phyloP scores from a whole-genome alignment of 345 rosid species.

The Populus davidiana region DNA sequence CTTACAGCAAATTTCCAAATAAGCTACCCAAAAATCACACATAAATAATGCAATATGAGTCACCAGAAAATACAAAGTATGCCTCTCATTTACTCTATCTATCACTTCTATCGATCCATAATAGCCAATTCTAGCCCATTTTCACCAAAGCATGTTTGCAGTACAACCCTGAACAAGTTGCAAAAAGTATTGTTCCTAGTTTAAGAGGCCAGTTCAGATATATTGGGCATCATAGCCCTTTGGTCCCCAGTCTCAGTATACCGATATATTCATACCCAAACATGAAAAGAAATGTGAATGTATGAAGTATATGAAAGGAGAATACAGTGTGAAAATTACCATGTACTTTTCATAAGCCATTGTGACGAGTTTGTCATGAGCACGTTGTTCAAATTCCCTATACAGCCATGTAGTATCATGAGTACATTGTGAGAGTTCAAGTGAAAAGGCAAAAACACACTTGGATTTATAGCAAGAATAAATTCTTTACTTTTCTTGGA shows the following conservation, averaged over 20 bases:
- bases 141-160: not conserved
- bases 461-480: constrained; percentile 17
- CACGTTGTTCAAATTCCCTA: constrained; percentile 72
- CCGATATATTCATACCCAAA: not conserved
- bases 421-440: not conserved
- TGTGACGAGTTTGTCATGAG: constrained; percentile 69
- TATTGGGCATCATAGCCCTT: not conserved
- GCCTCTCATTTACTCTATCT: not conserved
- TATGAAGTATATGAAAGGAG: not conserved
- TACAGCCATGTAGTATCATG: constrained; percentile 10
- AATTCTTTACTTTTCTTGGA: constrained; percentile 64
- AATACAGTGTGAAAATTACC: constrained; percentile 37
- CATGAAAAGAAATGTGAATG: not conserved
- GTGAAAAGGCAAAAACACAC: constrained; percentile 13
- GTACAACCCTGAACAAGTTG: not conserved
- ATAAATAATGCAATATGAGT: not conserved
- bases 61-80: not conserved
- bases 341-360: constrained; percentile 84
- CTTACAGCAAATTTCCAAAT: not conserved
- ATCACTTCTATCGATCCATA: not conserved
- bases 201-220: not conserved
- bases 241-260: not conserved
- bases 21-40: not conserved
- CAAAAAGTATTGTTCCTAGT: not conserved
- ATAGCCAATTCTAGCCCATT: not conserved